Percentiles rank a stretch among this genome's conserved stretches.
Conservation (phyloP, 352 stramenopile species). For the Globisporangium megalacanthum region DNA sequence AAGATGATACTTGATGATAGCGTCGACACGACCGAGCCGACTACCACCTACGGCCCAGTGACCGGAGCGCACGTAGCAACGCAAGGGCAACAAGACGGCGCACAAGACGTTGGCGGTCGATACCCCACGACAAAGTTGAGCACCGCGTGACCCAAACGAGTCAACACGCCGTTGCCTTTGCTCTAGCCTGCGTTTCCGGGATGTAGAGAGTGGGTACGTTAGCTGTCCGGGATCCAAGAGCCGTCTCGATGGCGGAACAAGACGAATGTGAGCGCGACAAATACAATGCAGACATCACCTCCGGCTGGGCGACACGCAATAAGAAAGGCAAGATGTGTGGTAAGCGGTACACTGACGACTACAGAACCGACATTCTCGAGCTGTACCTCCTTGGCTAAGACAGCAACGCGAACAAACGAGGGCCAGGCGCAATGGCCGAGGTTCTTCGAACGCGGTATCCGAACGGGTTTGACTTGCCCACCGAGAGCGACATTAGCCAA, state of each 20-base stretch:
- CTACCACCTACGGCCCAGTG: background rate
- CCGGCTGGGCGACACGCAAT: background rate
- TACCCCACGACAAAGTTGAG: background rate
- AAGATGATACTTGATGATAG: too few species aligned
- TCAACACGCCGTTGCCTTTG: too few species aligned
- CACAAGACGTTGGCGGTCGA: background rate
- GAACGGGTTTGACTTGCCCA: slow-evolving; percentile 6
- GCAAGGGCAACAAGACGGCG: background rate
- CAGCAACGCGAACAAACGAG: slow-evolving; percentile 5
- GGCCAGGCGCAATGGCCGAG: slow-evolving; percentile 6
- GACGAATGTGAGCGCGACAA: background rate
- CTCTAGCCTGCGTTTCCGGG: too few species aligned
- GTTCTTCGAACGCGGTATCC: slow-evolving; percentile 1
- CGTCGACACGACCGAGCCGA: too few species aligned
- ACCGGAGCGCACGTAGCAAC: background rate
- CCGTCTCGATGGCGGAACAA: background rate
- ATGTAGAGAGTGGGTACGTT: background rate
- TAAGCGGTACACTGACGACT: background rate
- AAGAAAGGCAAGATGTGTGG: slow-evolving; percentile 2
- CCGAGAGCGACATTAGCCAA: slow-evolving; percentile 12
- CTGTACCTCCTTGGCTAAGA: background rate
- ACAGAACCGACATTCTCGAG: background rate
- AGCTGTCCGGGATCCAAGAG: background rate
- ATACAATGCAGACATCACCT: background rate
- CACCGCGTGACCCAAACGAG: too few species aligned